Conservation (phyloP, 2,329 filamentous ascomycete genomes). For the Pseudogymnoascus sp. region DNA sequence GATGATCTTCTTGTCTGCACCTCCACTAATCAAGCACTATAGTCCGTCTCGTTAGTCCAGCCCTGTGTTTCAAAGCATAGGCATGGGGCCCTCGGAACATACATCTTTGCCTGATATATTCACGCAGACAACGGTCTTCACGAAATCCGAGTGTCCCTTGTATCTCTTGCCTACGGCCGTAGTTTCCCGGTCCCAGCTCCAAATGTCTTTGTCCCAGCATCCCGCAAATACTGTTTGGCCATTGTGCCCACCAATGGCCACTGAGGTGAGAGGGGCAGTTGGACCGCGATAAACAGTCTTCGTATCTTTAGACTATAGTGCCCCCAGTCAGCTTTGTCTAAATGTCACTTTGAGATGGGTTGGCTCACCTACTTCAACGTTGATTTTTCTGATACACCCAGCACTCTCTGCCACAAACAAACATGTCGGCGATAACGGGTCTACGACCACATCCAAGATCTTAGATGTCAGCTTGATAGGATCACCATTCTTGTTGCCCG, state of each 20-base stretch:
- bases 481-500: slow-evolving; percentile 70
- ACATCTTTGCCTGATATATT: slow-evolving; percentile 53
- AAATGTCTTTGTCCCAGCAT: slow-evolving; percentile 90
- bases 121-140: slow-evolving; percentile 68
- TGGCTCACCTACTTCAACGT: slow-evolving; percentile 62
- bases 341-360: background rate
- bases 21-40: slow-evolving; percentile 60
- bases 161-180: slow-evolving; percentile 51
- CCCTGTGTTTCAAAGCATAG: background rate
- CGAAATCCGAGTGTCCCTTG: slow-evolving; percentile 80
- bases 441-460: slow-evolving; percentile 64
- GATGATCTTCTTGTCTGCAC: slow-evolving; percentile 71
- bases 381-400: slow-evolving; percentile 68
- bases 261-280: slow-evolving; percentile 69
- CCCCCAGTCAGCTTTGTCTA: background rate
- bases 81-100: slow-evolving; percentile 13
- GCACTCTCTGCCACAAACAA: slow-evolving; percentile 82
- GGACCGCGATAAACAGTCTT: slow-evolving; percentile 61
- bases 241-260: slow-evolving; percentile 56
- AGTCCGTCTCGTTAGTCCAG: slow-evolving; percentile 12
- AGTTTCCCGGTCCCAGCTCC: slow-evolving; percentile 68
- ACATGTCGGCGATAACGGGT: slow-evolving; percentile 52
- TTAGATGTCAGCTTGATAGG: slow-evolving; percentile 80
- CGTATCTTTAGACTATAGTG: slow-evolving; percentile 35
- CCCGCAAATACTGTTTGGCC: slow-evolving; percentile 68